phyloP scores from a whole-genome alignment of 306 rosid genomes.

The Quercus variabilis region DNA sequence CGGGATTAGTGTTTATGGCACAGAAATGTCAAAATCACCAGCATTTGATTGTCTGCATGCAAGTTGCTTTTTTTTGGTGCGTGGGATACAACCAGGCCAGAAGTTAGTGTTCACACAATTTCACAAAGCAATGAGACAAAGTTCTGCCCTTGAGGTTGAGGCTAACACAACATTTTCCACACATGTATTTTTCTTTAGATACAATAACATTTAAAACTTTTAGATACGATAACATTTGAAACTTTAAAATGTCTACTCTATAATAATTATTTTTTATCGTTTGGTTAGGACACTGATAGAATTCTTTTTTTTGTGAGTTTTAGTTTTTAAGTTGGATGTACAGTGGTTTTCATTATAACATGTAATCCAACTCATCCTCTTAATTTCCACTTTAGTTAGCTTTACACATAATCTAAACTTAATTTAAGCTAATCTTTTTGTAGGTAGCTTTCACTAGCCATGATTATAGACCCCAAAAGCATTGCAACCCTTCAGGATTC shows the following conservation, averaged over 20 bases:
- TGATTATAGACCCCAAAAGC: constrained; percentile 80
- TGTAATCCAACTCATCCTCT: constrained; percentile 47
- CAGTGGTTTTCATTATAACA: constrained; percentile 39
- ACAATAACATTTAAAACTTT: too few species aligned
- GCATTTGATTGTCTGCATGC: too few species aligned
- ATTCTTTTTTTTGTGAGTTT: too few species aligned
- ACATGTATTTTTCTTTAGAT: background rate
- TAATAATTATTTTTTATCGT: too few species aligned
- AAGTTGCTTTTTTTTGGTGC: background rate
- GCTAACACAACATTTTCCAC: background rate
- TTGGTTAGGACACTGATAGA: too few species aligned
- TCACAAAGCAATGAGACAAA: constrained; percentile 5
- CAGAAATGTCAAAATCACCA: background rate
- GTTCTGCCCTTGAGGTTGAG: background rate
- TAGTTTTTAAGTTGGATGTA: constrained; percentile 6
- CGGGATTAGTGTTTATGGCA: background rate
- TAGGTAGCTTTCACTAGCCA: constrained; percentile 51
- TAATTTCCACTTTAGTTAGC: constrained; percentile 40
- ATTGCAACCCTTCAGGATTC: constrained; percentile 52
- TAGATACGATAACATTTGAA: too few species aligned
- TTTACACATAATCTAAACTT: constrained; percentile 51
- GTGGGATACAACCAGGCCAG: background rate
- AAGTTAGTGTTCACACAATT: background rate
- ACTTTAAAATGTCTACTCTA: too few species aligned
- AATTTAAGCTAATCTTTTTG: constrained; percentile 43